These are phyloP conservation scores for Closterium sp. DNA, from an alignment of 139 green algal genomes.

Conservation along the genomic window DNA sequence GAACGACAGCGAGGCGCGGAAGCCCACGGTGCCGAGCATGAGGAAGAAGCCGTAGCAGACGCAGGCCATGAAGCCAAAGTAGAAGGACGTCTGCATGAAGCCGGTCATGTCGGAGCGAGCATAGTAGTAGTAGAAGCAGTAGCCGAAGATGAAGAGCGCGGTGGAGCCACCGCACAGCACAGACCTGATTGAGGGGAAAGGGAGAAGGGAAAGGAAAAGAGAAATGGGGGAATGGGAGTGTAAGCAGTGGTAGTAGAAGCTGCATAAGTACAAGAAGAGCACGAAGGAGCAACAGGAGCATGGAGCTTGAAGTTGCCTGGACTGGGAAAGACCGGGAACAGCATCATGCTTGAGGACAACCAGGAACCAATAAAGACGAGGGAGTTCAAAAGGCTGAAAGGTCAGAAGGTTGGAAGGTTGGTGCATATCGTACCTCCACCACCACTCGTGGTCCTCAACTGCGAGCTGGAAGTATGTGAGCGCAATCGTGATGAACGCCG, in stretches of 20 bases:
- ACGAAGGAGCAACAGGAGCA: too few species aligned
- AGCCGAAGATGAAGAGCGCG: conserved; percentile 90
- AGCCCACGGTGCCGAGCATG: conserved; percentile 83
- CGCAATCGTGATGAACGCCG: conserved; percentile 65
- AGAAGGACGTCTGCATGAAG: conserved; percentile 64
- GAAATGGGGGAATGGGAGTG: conserved; percentile 67
- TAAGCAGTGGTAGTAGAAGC: conserved; percentile 82
- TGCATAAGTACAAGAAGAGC: neutral
- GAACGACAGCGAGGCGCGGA: conserved; percentile 73
- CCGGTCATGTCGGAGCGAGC: conserved; percentile 65
- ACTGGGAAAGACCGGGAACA: too few species aligned
- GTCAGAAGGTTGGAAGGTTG: neutral
- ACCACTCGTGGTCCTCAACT: conserved; percentile 66
- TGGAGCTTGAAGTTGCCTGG: too few species aligned
- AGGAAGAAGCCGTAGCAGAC: conserved; percentile 61
- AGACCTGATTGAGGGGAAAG: conserved; percentile 43
- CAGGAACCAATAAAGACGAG: neutral
- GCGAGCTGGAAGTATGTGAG: conserved; percentile 71
- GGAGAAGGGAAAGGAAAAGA: neutral
- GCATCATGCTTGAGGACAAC: neutral
- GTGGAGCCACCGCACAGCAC: conserved; percentile 95
- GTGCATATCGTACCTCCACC: conserved; percentile 54
- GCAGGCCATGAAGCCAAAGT: conserved; percentile 58
- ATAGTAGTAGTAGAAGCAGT: conserved; percentile 98
- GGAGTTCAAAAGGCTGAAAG: too few species aligned